These are phyloP conservation scores for Colletotrichum sp. DNA, from an alignment of 2,329 filamentous ascomycete species.

Conservation along the genomic window DNA sequence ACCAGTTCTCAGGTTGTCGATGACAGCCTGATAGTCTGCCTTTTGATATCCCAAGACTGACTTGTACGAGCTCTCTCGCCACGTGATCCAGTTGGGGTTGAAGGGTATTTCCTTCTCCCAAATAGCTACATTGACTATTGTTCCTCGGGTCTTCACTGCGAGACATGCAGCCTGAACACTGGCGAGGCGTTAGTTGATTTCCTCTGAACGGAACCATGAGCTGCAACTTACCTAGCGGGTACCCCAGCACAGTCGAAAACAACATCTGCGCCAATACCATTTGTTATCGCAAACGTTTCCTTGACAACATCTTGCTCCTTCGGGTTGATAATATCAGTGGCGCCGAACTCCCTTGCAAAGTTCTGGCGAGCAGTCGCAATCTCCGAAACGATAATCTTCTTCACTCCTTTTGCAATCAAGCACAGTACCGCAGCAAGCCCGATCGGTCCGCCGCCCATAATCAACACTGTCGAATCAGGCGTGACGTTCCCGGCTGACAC, in stretches of 20 bases:
- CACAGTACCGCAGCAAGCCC: slow-evolving; percentile 64
- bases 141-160: slow-evolving; percentile 25
- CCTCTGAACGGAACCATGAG: accelerated
- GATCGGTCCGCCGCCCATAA: slow-evolving; percentile 68
- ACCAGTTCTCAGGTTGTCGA: slow-evolving; percentile 25
- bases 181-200: not conserved
- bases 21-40: slow-evolving; percentile 27
- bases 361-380: slow-evolving; percentile 53
- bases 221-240: slow-evolving; percentile 11
- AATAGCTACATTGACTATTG: slow-evolving; percentile 28
- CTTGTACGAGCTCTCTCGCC: slow-evolving; percentile 24
- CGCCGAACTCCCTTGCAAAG: slow-evolving; percentile 59
- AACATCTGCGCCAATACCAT: slow-evolving; percentile 24
- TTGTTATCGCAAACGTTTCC: slow-evolving; percentile 18
- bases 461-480: slow-evolving; percentile 51
- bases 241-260: slow-evolving; percentile 29
- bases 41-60: slow-evolving; percentile 23
- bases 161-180: slow-evolving; percentile 26
- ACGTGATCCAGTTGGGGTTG: slow-evolving; percentile 24
- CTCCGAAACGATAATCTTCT: slow-evolving; percentile 63
- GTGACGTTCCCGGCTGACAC: slow-evolving; percentile 33
- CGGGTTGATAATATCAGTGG: slow-evolving; percentile 28
- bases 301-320: slow-evolving; percentile 20
- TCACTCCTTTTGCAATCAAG: slow-evolving; percentile 56
- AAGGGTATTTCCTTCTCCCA: slow-evolving; percentile 27